Evolutionary conservation across 1,139 yeast genomes (phyloP).

Genomic region (Hemisphaericaspora xylofermentans): DNA sequence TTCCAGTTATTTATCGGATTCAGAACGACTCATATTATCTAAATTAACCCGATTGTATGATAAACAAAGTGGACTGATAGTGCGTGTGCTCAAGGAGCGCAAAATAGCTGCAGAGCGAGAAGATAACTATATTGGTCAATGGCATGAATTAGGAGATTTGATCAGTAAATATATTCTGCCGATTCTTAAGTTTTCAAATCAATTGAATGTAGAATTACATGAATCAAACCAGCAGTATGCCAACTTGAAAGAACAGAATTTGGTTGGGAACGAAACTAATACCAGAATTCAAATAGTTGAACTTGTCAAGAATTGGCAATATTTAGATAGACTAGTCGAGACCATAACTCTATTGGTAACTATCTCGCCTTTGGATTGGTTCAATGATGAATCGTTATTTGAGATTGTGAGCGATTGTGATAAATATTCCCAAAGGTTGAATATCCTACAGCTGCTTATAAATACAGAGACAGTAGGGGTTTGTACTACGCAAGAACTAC

Average conservation of each 20-base stretch:
- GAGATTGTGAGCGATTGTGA: slow-evolving; percentile 30
- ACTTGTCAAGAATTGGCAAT: slow-evolving; percentile 25
- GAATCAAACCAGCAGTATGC: slow-evolving; percentile 12
- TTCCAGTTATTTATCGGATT: slow-evolving; percentile 24
- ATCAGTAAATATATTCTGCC: slow-evolving; percentile 15
- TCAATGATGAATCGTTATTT: slow-evolving; percentile 25
- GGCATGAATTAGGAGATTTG: slow-evolving; percentile 3
- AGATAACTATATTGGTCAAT: slow-evolving; percentile 1
- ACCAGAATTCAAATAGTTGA: slow-evolving; percentile 12
- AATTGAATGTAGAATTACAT: slow-evolving; percentile 17
- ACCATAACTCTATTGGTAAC: slow-evolving; percentile 32
- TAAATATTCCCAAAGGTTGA: slow-evolving; percentile 21
- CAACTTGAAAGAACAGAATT: slow-evolving; percentile 10
- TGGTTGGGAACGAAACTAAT: slow-evolving; percentile 7
- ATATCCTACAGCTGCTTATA: slow-evolving; percentile 21
- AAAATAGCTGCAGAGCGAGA: slow-evolving; percentile 11
- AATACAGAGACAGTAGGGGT: slow-evolving; percentile 15
- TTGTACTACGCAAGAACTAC: slow-evolving; percentile 10
- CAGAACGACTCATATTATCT: slow-evolving; percentile 29
- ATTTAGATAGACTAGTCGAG: slow-evolving; percentile 26
- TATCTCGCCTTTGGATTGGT: slow-evolving; percentile 40
- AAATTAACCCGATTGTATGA: slow-evolving; percentile 20
- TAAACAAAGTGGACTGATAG: slow-evolving; percentile 11
- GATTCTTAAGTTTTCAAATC: slow-evolving; percentile 16
- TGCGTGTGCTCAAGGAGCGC: slow-evolving; percentile 17